A percentile compares a stretch with the other conserved stretches of the same genome.
Evolutionary conservation across 164 flowering plant species (phyloP).

Genomic region (Annona squamosa): DNA sequence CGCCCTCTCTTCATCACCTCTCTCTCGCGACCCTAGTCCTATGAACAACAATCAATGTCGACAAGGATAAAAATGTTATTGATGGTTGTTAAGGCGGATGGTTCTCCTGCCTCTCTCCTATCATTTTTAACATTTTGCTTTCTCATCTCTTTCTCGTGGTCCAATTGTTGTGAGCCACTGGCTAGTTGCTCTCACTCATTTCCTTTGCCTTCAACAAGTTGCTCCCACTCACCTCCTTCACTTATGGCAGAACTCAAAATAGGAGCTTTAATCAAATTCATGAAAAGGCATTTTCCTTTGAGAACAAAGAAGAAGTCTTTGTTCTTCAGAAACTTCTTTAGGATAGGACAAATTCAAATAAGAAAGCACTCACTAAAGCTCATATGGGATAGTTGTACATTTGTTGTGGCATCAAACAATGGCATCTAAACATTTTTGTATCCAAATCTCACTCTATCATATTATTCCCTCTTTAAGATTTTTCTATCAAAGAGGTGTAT

Average conservation of each 20-base stretch:
- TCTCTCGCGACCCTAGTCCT: no score
- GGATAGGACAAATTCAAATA: slow-evolving; percentile 66
- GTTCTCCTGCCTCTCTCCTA: no score
- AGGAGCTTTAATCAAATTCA: slow-evolving; percentile 60
- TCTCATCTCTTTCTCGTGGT: no score
- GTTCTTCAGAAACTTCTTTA: slow-evolving; percentile 74
- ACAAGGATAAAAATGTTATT: no score
- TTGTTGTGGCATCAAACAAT: slow-evolving; percentile 75
- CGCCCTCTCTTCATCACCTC: no score
- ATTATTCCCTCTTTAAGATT: slow-evolving; percentile 78
- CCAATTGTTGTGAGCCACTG: no score
- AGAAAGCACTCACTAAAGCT: slow-evolving; percentile 52
- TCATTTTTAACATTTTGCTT: no score
- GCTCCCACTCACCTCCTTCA: no score
- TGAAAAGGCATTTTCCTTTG: slow-evolving; percentile 10
- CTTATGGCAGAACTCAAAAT: slow-evolving; percentile 62
- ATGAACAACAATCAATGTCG: no score
- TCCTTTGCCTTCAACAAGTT: no score
- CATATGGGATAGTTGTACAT: slow-evolving; percentile 86
- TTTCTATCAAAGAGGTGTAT: slow-evolving; percentile 86
- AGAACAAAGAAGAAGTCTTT: slow-evolving; percentile 73
- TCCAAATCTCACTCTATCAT: slow-evolving; percentile 81
- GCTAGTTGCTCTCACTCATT: no score
- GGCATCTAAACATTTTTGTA: slow-evolving; percentile 94
- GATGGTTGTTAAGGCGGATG: no score